Evolutionary conservation across 2,329 filamentous ascomycete genomes (phyloP).

Genomic region (Shiraia sp.): DNA sequence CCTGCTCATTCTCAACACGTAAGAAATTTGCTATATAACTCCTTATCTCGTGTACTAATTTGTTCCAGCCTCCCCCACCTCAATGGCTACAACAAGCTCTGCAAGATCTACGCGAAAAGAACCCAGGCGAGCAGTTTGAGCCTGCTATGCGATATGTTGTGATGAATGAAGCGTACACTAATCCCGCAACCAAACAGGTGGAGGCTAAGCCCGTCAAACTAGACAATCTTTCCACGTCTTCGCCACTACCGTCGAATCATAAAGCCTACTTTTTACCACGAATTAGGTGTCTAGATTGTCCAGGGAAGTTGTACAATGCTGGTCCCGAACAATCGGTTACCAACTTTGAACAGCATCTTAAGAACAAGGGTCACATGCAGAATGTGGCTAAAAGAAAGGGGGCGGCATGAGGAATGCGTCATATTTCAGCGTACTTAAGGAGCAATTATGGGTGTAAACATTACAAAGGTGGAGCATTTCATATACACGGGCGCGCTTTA

Average conservation of each 20-base stretch:
- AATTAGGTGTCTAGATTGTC: slow-evolving; percentile 90
- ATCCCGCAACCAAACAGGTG: slow-evolving; percentile 60
- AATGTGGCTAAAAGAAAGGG: slow-evolving; percentile 41
- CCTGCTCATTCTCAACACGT: slow-evolving; percentile 65
- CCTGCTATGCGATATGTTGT: slow-evolving; percentile 88
- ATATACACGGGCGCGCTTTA: slow-evolving; percentile 15
- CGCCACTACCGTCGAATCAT: slow-evolving; percentile 63
- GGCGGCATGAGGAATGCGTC: slow-evolving; percentile 2
- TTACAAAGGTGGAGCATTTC: slow-evolving; percentile 9
- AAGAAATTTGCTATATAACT: slow-evolving; percentile 45
- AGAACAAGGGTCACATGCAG: slow-evolving; percentile 71
- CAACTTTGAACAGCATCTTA: slow-evolving; percentile 92
- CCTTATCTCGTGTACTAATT: slow-evolving; percentile 17
- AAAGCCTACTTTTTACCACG: slow-evolving; percentile 85
- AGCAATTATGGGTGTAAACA: slow-evolving; percentile 4
- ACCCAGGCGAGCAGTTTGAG: slow-evolving; percentile 84
- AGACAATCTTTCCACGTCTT: slow-evolving; percentile 50
- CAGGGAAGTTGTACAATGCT: slow-evolving; percentile 90
- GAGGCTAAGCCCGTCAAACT: slow-evolving; percentile 56
- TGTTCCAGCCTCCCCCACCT: slow-evolving; percentile 75
- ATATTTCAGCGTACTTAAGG: slow-evolving; percentile 7
- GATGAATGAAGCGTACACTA: slow-evolving; percentile 61
- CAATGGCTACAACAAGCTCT: slow-evolving; percentile 80
- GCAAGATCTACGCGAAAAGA: slow-evolving; percentile 67
- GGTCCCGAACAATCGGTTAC: slow-evolving; percentile 81